Evolutionary conservation across 768 basidiomycete genomes (phyloP).

Genomic region (Mycena vulgaris): DNA sequence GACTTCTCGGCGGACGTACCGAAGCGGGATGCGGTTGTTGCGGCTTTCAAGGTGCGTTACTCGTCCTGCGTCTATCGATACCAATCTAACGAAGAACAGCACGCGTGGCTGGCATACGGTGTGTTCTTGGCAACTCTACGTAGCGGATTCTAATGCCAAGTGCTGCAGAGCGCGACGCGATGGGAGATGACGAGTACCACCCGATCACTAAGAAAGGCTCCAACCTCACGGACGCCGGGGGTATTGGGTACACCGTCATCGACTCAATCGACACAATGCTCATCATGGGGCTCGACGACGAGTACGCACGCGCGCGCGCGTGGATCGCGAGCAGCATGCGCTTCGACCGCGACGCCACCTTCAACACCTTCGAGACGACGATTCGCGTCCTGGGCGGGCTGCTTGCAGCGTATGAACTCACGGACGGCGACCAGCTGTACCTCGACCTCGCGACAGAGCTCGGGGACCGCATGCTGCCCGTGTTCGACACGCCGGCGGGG

Average conservation of each 20-base stretch:
- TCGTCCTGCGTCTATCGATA: neutral
- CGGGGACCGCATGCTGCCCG: slow-evolving; percentile 85
- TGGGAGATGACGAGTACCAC: slow-evolving; percentile 94
- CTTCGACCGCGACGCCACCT: slow-evolving; percentile 83
- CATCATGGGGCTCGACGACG: slow-evolving; percentile 85
- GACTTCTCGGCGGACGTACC: slow-evolving; percentile 66
- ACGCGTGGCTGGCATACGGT: slow-evolving; percentile 92
- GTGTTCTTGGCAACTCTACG: slow-evolving; percentile 23
- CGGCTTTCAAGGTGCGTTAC: slow-evolving; percentile 80
- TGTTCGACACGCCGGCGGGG: slow-evolving; percentile 86
- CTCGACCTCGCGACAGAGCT: slow-evolving; percentile 86
- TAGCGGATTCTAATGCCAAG: neutral
- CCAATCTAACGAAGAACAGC: slow-evolving; percentile 57
- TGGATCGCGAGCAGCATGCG: slow-evolving; percentile 82
- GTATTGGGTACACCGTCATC: slow-evolving; percentile 90
- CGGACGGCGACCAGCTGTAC: slow-evolving; percentile 70
- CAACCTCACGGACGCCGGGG: slow-evolving; percentile 84
- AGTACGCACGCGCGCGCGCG: slow-evolving; percentile 80
- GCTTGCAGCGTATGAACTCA: slow-evolving; percentile 85
- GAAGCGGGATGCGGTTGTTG: slow-evolving; percentile 79
- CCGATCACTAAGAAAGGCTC: slow-evolving; percentile 81
- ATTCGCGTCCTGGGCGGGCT: slow-evolving; percentile 94
- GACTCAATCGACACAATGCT: slow-evolving; percentile 92
- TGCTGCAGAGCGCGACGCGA: slow-evolving; percentile 84
- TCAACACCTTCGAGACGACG: slow-evolving; percentile 97